Evolutionary conservation across 1,284 basidiomycete genomes (phyloP).

Genomic region (Microbotryomycetes sp.): DNA sequence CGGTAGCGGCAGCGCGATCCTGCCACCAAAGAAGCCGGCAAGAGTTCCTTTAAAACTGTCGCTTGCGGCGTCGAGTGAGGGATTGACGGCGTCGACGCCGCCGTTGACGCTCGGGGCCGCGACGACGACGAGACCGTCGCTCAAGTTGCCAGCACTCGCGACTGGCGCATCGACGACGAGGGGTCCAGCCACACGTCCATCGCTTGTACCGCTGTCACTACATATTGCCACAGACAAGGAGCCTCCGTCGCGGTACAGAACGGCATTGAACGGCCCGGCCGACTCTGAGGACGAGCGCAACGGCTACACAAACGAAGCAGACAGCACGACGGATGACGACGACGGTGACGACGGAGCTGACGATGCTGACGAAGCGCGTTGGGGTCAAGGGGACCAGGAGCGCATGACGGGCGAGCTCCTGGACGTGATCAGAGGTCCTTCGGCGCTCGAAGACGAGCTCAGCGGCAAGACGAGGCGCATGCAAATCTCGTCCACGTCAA

Average conservation of each 20-base stretch:
- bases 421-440: conserved; percentile 26
- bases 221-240: conserved; percentile 9
- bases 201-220: conserved; percentile 12
- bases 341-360: neutral
- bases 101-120: too few relatives aligned
- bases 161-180: neutral
- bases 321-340: neutral
- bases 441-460: conserved; percentile 27
- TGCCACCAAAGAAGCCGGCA: conserved; percentile 26
- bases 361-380: conserved; percentile 6
- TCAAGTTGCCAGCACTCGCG: conserved; percentile 14
- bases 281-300: conserved; percentile 26
- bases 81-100: neutral
- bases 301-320: neutral
- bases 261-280: conserved; percentile 13
- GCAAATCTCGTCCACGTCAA: conserved; percentile 11
- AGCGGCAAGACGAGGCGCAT: conserved; percentile 20
- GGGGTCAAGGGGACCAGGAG: conserved; percentile 26
- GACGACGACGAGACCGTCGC: conserved; percentile 4
- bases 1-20: conserved; percentile 6
- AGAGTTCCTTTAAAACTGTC: conserved; percentile 19
- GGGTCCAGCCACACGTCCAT: neutral
- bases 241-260: conserved; percentile 9
- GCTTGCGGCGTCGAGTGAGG: conserved; percentile 8
- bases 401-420: conserved; percentile 26